These are phyloP conservation scores for Leptographium wingfieldii DNA, from an alignment of 2,329 filamentous ascomycete species.

Conservation along the genomic window DNA sequence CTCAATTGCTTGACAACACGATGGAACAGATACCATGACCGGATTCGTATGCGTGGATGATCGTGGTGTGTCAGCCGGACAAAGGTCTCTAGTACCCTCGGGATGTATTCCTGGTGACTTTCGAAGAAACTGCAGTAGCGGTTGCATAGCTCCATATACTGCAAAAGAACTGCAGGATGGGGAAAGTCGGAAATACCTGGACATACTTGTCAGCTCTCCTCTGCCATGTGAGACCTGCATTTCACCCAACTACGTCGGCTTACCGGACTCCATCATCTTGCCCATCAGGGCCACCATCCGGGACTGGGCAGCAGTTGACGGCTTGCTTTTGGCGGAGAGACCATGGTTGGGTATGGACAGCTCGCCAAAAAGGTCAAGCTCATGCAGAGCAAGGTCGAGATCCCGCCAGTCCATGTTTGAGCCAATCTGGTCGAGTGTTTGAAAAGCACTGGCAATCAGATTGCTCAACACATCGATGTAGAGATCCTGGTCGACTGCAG, in stretches of 20 bases:
- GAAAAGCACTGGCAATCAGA: conserved; percentile 78
- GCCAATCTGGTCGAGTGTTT: conserved; percentile 61
- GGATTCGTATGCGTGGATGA: conserved; percentile 72
- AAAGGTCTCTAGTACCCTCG: conserved; percentile 80
- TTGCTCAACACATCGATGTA: conserved; percentile 83
- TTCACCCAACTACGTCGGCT: conserved; percentile 17
- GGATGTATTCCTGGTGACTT: conserved; percentile 66
- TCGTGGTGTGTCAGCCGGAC: conserved; percentile 81
- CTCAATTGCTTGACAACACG: conserved; percentile 83
- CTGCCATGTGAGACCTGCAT: background rate
- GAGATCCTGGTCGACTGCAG: conserved; percentile 73
- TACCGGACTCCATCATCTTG: conserved; percentile 87
- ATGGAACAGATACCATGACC: conserved; percentile 96
- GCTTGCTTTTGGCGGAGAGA: conserved; percentile 72
- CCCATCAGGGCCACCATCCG: conserved; percentile 84
- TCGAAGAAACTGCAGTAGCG: conserved; percentile 92
- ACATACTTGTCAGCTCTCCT: conserved; percentile 7
- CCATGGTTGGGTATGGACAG: conserved; percentile 81
- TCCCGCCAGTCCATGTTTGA: conserved; percentile 84
- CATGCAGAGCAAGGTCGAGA: conserved; percentile 81
- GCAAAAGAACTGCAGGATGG: conserved; percentile 83
- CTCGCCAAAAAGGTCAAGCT: conserved; percentile 94
- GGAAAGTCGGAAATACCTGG: conserved; percentile 71
- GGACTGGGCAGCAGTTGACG: conserved; percentile 66
- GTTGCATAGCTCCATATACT: conserved; percentile 98